These are phyloP conservation scores for Lactarius hatsudake DNA, from an alignment of 768 basidiomycete genomes.

Conservation along the genomic window DNA sequence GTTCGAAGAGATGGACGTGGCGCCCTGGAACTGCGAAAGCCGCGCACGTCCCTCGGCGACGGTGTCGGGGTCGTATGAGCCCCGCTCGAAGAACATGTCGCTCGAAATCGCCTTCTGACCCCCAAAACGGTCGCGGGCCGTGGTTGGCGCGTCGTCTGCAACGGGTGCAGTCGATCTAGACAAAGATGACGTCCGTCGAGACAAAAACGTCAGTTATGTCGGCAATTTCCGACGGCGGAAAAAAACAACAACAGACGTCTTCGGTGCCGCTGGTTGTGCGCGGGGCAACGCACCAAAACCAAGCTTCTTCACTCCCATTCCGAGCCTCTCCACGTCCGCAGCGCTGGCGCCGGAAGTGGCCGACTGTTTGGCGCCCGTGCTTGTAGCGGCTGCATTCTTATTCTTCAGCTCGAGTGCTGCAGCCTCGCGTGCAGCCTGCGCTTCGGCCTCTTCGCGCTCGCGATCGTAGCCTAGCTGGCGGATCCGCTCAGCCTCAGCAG, in stretches of 20 bases:
- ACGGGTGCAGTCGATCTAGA: conserved; percentile 29
- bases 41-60: conserved; percentile 76
- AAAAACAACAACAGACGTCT: conserved; percentile 6
- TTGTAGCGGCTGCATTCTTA: conserved; percentile 37
- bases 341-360: conserved; percentile 40
- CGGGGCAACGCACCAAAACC: conserved; percentile 84
- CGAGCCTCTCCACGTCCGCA: conserved; percentile 54
- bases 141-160: conserved; percentile 62
- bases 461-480: conserved; percentile 91
- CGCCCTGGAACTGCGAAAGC: conserved; percentile 83
- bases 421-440: conserved; percentile 62
- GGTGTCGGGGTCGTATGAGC: conserved; percentile 74
- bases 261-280: conserved; percentile 49
- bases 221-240: background rate
- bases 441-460: conserved; percentile 79
- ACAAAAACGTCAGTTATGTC: background rate
- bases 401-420: conserved; percentile 43
- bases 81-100: conserved; percentile 95
- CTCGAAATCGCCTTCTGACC: conserved; percentile 94
- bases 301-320: conserved; percentile 72
- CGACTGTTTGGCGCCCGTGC: conserved; percentile 32
- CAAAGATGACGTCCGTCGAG: background rate
- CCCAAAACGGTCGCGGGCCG: conserved; percentile 89
- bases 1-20: conserved; percentile 89
- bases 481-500: conserved; percentile 89